phyloP scores from a whole-genome alignment of 495 filamentous ascomycete species.

The Aspergillus sclerotiicarbonarius region DNA sequence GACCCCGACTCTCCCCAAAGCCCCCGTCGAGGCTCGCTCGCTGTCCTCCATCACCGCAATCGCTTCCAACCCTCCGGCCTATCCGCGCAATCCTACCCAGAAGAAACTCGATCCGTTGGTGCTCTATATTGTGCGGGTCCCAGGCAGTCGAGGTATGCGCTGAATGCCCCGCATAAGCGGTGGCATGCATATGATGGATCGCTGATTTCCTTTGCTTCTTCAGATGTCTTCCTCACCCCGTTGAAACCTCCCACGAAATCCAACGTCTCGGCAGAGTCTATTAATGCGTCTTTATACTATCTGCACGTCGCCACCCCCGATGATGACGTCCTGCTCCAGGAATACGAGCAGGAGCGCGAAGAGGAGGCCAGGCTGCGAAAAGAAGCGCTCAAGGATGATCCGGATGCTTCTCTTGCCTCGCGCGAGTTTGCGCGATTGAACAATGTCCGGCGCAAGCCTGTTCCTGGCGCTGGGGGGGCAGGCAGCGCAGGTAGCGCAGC shows the following conservation, averaged over 20 bases:
- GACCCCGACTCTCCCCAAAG: slow-evolving; percentile 33
- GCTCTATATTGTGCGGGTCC: slow-evolving; percentile 89
- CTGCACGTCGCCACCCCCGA: slow-evolving; percentile 72
- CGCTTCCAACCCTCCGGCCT: slow-evolving; percentile 81
- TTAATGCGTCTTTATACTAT: slow-evolving; percentile 86
- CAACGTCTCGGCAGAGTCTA: slow-evolving; percentile 82
- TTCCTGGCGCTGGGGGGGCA: slow-evolving; percentile 21
- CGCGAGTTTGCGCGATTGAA: slow-evolving; percentile 39
- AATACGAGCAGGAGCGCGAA: slow-evolving; percentile 41
- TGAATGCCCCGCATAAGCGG: slow-evolving; percentile 9
- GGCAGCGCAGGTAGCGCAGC: not conserved
- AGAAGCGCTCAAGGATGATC: slow-evolving; percentile 27
- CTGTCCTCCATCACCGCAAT: slow-evolving; percentile 74
- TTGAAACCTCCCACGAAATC: slow-evolving; percentile 77
- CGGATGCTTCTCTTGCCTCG: slow-evolving; percentile 17
- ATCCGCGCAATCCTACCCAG: slow-evolving; percentile 72
- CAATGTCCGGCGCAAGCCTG: slow-evolving; percentile 43
- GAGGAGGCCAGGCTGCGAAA: slow-evolving; percentile 49
- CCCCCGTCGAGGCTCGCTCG: slow-evolving; percentile 74
- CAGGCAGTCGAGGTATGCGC: slow-evolving; percentile 81
- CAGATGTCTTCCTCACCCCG: slow-evolving; percentile 93
- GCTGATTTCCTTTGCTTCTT: slow-evolving; percentile 12
- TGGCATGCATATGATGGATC: slow-evolving; percentile 7
- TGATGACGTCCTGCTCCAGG: slow-evolving; percentile 51
- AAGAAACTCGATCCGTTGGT: slow-evolving; percentile 63